Evolutionary conservation across 441 rosid species (phyloP).

Genomic region (Gossypium lobatum): DNA sequence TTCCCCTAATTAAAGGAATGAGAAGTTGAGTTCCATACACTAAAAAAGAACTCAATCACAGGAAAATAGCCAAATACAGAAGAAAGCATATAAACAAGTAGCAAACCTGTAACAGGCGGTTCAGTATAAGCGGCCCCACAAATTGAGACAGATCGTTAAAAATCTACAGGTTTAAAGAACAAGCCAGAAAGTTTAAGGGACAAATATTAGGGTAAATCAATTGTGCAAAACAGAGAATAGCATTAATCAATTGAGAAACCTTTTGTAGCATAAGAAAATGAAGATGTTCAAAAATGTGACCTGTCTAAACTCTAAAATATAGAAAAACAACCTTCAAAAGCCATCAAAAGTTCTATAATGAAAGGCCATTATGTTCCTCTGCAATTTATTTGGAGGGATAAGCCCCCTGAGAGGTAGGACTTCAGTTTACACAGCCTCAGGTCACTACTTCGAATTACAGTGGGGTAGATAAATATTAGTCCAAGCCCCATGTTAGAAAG

Average conservation of each 20-base stretch:
- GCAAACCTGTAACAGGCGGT: constrained; percentile 80
- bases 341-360: background rate
- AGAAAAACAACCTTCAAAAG: constrained; percentile 2
- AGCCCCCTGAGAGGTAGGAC: background rate
- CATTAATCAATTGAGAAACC: constrained; percentile 3
- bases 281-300: background rate
- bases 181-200: constrained; percentile 6
- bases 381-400: background rate
- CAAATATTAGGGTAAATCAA: constrained; percentile 1
- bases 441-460: background rate
- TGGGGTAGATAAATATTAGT: background rate
- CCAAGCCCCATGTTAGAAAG: background rate
- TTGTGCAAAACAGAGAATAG: constrained; percentile 8
- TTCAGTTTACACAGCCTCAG: background rate
- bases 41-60: background rate
- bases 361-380: background rate
- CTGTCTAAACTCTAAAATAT: background rate
- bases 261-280: background rate
- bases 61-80: background rate
- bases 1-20: background rate
- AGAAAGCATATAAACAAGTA: constrained; percentile 11
- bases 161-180: constrained; percentile 40
- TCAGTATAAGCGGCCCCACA: constrained; percentile 89
- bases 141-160: constrained; percentile 93
- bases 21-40: background rate